Percentiles rank a stretch among this genome's conserved stretches.
phyloP scores from a whole-genome alignment of 139 green algal genomes.

The Asterochloris erici region DNA sequence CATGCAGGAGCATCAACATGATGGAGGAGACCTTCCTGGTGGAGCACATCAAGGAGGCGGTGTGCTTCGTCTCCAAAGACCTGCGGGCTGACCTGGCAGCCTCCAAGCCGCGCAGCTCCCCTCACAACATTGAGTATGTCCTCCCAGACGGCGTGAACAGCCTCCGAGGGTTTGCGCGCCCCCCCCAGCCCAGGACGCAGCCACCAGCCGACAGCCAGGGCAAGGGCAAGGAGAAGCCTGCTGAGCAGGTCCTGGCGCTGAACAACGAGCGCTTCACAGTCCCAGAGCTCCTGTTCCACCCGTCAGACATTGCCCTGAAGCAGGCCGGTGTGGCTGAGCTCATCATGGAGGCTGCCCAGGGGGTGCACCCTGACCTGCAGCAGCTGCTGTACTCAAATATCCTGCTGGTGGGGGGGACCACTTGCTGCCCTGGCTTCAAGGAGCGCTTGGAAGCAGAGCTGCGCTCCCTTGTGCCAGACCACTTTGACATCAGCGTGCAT shows the following conservation, averaged over 20 bases:
- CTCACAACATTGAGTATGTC: slow-evolving; percentile 73
- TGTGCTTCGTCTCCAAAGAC: slow-evolving; percentile 84
- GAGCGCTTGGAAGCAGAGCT: slow-evolving; percentile 55
- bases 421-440: slow-evolving; percentile 61
- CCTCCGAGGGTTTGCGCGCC: slow-evolving; percentile 70
- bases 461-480: slow-evolving; percentile 62
- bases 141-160: slow-evolving; percentile 90
- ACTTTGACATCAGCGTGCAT: slow-evolving; percentile 50
- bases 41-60: slow-evolving; percentile 89
- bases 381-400: slow-evolving; percentile 79
- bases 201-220: slow-evolving; percentile 12
- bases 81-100: slow-evolving; percentile 38
- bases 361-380: slow-evolving; percentile 59
- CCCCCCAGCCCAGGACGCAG: slow-evolving; percentile 16
- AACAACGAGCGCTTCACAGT: slow-evolving; percentile 99
- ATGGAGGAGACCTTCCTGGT: slow-evolving; percentile 93
- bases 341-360: slow-evolving; percentile 39
- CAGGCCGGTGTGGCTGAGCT: slow-evolving; percentile 48
- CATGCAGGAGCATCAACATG: slow-evolving; percentile 82
- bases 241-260: slow-evolving; percentile 68
- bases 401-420: slow-evolving; percentile 52
- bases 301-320: slow-evolving; percentile 46
- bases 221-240: slow-evolving; percentile 12
- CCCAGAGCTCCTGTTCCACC: slow-evolving; percentile 85
- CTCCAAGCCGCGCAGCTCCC: slow-evolving; percentile 35